phyloP scores from a whole-genome alignment of 1,139 yeast genomes.

The Blastobotrys arbuscula region DNA sequence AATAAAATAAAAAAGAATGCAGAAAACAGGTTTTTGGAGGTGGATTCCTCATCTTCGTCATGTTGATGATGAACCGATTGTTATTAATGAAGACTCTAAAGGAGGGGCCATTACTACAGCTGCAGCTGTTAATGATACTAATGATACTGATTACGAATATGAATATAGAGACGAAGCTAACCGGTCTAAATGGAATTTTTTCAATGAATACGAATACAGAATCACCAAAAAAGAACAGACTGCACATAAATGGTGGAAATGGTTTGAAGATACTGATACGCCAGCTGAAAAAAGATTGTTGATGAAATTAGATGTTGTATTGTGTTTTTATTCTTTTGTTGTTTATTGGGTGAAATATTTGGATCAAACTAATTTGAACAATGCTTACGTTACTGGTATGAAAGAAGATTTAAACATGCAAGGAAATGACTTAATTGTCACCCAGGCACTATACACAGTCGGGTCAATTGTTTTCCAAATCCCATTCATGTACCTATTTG shows the following conservation, averaged over 20 bases:
- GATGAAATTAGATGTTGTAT: conserved; percentile 52
- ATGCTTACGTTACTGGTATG: conserved; percentile 30
- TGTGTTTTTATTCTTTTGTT: conserved; percentile 54
- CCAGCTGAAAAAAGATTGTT: conserved; percentile 47
- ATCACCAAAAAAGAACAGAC: conserved; percentile 28
- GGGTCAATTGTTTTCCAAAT: conserved; percentile 47
- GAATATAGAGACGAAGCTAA: conserved; percentile 42
- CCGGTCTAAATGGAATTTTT: conserved; percentile 59
- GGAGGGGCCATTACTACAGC: neutral
- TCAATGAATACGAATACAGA: conserved; percentile 58
- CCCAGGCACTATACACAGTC: conserved; percentile 54
- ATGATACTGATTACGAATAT: neutral
- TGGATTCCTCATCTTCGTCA: conserved; percentile 15
- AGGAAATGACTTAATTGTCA: conserved; percentile 61
- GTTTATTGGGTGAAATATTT: conserved; percentile 36
- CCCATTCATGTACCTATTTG: conserved; percentile 24
- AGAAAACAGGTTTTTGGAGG: neutral
- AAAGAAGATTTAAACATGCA: conserved; percentile 39
- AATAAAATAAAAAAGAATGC: neutral
- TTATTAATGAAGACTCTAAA: too few relatives aligned
- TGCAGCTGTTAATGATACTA: too few relatives aligned
- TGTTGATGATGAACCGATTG: conserved; percentile 6
- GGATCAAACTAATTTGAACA: conserved; percentile 26
- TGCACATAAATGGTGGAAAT: conserved; percentile 50
- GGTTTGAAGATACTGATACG: conserved; percentile 32